Conservation (phyloP, 805 yeast genomes). For the Myxozyma sirexii region DNA sequence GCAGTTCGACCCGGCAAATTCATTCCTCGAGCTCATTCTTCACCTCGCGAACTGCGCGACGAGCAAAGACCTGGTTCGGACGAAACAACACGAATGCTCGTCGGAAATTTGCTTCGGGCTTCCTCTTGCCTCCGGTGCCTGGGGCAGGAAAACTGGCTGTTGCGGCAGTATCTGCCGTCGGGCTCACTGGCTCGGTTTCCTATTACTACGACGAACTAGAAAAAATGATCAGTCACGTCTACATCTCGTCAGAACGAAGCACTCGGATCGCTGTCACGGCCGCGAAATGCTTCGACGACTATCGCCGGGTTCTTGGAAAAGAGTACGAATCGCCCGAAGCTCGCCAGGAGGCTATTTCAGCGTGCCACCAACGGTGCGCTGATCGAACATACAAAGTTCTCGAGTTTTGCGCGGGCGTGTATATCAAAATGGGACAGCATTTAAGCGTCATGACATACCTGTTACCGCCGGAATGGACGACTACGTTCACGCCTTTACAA, state of each 20-base stretch:
- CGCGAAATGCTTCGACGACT: constrained; percentile 68
- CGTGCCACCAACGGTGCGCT: constrained; percentile 79
- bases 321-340: constrained; percentile 51
- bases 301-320: constrained; percentile 57
- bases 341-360: constrained; percentile 55
- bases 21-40: no score
- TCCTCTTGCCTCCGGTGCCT: not conserved
- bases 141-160: constrained; percentile 14
- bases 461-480: constrained; percentile 92
- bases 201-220: constrained; percentile 26
- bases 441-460: constrained; percentile 88
- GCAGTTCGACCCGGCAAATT: no score
- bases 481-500: constrained; percentile 89
- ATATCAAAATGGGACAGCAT: constrained; percentile 94
- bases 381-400: constrained; percentile 74
- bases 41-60: not conserved
- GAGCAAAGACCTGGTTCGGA: not conserved
- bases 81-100: not conserved
- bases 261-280: constrained; percentile 54
- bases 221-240: constrained; percentile 14
- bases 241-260: constrained; percentile 29
- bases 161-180: constrained; percentile 12
- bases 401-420: constrained; percentile 86
- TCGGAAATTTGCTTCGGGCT: constrained; percentile 4
- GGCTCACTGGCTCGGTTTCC: constrained; percentile 21